These are phyloP conservation scores for Drechmeria coniospora DNA, from an alignment of 2,329 filamentous ascomycete genomes.

Conservation along the genomic window DNA sequence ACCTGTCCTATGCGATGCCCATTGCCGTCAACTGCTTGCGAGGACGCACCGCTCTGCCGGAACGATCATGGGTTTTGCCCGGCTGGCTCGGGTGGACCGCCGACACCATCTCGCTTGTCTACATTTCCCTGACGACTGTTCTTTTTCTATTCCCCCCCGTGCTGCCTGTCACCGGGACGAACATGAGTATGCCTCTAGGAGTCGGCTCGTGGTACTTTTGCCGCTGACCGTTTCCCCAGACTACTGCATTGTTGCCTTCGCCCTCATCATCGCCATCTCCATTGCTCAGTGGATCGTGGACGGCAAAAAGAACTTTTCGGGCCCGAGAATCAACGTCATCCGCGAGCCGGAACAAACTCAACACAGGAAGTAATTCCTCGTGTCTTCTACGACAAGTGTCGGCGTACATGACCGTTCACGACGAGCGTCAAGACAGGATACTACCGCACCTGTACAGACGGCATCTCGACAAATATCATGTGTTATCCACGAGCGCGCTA, in stretches of 20 bases:
- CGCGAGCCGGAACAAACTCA: too few species aligned
- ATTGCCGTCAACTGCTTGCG: conserved; percentile 52
- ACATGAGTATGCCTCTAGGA: conserved; percentile 37
- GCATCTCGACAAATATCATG: too few species aligned
- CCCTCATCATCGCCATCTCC: conserved; percentile 26
- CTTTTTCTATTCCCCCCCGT: conserved; percentile 58
- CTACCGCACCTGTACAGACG: not conserved
- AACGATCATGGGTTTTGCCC: conserved; percentile 20
- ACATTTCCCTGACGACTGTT: conserved; percentile 51
- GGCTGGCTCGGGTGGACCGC: conserved; percentile 20
- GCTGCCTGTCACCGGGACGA: conserved; percentile 45
- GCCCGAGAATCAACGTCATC: conserved; percentile 11
- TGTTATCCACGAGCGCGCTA: too few species aligned
- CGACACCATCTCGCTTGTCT: conserved; percentile 36
- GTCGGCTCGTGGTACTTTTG: not conserved
- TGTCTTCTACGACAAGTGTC: not conserved
- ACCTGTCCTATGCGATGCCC: conserved; percentile 60
- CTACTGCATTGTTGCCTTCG: conserved; percentile 31
- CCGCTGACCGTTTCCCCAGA: conserved; percentile 9
- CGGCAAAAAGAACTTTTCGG: conserved; percentile 27
- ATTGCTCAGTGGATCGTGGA: conserved; percentile 28
- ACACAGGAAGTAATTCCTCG: too few species aligned
- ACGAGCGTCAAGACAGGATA: not conserved
- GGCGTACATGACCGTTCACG: not conserved
- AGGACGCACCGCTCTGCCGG: conserved; percentile 47